Evolutionary conservation across 495 filamentous ascomycete species (phyloP).

Genomic region (Halenospora varia): DNA sequence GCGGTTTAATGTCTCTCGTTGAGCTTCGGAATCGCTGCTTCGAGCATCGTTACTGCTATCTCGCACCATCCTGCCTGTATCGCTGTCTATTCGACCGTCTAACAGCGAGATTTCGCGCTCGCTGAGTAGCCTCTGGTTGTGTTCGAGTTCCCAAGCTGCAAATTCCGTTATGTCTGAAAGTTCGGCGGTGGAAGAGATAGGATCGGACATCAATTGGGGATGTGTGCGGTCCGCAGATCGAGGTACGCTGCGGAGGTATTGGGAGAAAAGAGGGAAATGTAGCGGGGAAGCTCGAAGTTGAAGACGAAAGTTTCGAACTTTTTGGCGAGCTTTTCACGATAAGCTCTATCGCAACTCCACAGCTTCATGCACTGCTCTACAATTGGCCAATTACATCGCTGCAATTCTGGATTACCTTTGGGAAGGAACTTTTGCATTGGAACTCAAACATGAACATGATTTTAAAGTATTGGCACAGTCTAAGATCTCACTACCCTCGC

Average conservation of each 20-base stretch:
- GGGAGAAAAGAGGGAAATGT: no score
- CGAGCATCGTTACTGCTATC: conserved; percentile 16
- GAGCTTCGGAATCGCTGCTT: conserved; percentile 5
- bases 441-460: conserved; percentile 13
- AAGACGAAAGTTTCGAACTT: no score
- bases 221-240: no score
- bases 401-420: neutral
- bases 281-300: no score
- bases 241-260: no score
- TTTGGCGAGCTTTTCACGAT: neutral
- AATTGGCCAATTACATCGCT: neutral
- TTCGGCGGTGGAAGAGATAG: no score
- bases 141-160: conserved; percentile 14
- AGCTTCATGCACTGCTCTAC: neutral
- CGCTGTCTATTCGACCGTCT: neutral
- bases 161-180: conserved; percentile 17
- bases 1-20: no score
- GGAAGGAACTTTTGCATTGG: neutral
- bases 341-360: neutral
- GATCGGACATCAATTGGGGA: no score
- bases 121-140: neutral
- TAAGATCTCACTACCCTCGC: conserved; percentile 11
- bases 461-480: conserved; percentile 23
- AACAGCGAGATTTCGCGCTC: neutral
- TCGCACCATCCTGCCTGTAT: no score